phyloP scores from a whole-genome alignment of 176 grass and related monocot genomes.

The Oryza coarctata region DNA sequence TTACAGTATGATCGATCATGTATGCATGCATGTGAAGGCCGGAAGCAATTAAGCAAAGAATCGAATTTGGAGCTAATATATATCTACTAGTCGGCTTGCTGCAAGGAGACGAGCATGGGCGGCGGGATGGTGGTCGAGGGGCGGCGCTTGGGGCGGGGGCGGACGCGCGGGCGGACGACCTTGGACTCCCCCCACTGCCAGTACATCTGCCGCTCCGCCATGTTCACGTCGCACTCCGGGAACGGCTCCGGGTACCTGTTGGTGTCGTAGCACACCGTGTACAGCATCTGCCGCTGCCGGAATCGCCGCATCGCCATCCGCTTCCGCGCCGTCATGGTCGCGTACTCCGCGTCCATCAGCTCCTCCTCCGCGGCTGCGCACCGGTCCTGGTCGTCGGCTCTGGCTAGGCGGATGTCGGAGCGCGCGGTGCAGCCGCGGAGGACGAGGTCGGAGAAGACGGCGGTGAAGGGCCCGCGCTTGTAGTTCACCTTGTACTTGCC shows the following conservation, averaged over 20 bases:
- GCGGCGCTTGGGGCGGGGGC: neutral
- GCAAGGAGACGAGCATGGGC: constrained; percentile 3
- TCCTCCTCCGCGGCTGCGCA: constrained; percentile 45
- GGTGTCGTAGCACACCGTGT: constrained; percentile 79
- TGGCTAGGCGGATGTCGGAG: neutral
- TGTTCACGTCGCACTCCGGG: constrained; percentile 66
- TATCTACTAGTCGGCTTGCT: constrained; percentile 43
- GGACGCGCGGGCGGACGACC: constrained; percentile 36
- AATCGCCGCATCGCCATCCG: constrained; percentile 58
- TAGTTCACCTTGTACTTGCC: constrained; percentile 77
- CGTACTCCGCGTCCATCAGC: constrained; percentile 48
- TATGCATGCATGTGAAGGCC: too few species aligned
- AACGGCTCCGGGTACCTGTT: constrained; percentile 54
- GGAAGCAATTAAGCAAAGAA: too few species aligned
- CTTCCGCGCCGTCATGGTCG: constrained; percentile 51
- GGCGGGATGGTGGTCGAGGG: neutral
- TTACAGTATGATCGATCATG: too few species aligned
- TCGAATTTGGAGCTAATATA: too few species aligned
- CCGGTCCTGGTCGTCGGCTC: neutral
- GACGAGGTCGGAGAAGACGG: constrained; percentile 56
- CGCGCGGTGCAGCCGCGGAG: constrained; percentile 45
- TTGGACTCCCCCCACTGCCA: constrained; percentile 71
- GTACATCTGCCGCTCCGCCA: constrained; percentile 50
- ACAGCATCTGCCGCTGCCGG: constrained; percentile 56
- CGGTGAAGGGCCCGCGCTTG: constrained; percentile 57